Conservation (phyloP, 2,329 filamentous ascomycete genomes). For the Claviceps citrina region DNA sequence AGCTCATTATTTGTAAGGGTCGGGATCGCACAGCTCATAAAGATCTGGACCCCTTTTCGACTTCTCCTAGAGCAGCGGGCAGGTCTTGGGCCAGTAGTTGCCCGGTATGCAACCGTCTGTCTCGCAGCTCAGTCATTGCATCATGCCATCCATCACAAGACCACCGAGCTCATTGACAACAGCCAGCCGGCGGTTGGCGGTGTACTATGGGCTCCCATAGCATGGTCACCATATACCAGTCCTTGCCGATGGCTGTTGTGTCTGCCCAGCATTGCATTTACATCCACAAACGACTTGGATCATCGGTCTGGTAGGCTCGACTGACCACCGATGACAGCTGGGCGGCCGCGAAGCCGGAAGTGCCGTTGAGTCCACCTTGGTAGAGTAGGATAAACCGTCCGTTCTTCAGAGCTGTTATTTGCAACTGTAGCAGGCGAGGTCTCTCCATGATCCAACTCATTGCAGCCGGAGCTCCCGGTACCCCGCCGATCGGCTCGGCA, state of each 20-base stretch:
- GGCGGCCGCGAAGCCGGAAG: too few species aligned
- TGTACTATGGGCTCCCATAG: neutral
- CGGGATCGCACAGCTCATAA: neutral
- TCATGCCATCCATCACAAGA: conserved; percentile 2
- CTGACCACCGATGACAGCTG: too few species aligned
- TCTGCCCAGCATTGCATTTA: neutral
- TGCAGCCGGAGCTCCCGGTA: too few species aligned
- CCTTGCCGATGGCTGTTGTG: neutral
- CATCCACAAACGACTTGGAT: too few species aligned
- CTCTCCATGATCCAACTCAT: neutral
- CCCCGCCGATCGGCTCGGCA: conserved; percentile 1
- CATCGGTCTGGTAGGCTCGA: too few species aligned
- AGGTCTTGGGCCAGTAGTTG: neutral
- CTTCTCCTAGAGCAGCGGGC: neutral
- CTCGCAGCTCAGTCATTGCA: neutral
- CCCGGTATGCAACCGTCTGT: conserved; percentile 2
- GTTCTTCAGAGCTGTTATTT: too few species aligned
- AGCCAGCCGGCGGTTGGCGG: neutral
- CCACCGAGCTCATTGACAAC: neutral
- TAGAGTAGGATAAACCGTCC: too few species aligned
- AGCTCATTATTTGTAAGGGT: neutral
- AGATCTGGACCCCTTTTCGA: neutral
- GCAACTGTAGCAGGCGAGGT: too few species aligned
- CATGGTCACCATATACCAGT: neutral
- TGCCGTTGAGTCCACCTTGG: too few species aligned